Evolutionary conservation across 75 land plant genomes (phyloP).

Genomic region (Isoetes taiwanensis): DNA sequence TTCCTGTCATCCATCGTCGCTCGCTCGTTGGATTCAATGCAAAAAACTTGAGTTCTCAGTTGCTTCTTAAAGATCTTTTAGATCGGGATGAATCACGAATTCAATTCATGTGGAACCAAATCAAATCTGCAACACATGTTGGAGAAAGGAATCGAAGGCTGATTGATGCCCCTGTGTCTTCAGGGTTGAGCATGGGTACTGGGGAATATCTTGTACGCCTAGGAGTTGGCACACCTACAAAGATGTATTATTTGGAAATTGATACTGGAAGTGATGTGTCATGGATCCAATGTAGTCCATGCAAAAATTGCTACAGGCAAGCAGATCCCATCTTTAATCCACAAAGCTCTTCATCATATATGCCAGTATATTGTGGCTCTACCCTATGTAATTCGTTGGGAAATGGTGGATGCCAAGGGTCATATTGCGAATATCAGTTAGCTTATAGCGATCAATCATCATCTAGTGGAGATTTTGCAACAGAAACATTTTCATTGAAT

Average conservation of each 20-base stretch:
- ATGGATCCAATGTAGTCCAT: constrained; percentile 22
- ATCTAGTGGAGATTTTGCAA: background rate
- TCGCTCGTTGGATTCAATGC: no score
- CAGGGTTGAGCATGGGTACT: no score
- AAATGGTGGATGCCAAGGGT: background rate
- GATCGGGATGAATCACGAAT: no score
- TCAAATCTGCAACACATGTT: no score
- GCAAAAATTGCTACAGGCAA: constrained; percentile 25
- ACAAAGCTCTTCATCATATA: no score
- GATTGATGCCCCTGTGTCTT: no score
- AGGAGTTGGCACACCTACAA: constrained; percentile 10
- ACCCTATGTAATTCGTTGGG: background rate
- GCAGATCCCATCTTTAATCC: constrained; percentile 31
- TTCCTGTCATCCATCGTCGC: no score
- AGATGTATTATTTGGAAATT: background rate
- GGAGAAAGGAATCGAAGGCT: no score
- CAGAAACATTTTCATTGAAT: background rate
- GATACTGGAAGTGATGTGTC: constrained; percentile 20
- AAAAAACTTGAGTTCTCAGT: no score
- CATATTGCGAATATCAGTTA: background rate
- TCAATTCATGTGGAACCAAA: no score
- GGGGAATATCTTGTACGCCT: constrained; percentile 15
- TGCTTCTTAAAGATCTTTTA: no score
- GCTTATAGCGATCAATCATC: background rate
- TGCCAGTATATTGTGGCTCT: background rate